Evolutionary conservation across 139 green algal genomes (phyloP), one percentile per base, ranked within the genome.

Genomic region (Volvox africanus): DNA sequence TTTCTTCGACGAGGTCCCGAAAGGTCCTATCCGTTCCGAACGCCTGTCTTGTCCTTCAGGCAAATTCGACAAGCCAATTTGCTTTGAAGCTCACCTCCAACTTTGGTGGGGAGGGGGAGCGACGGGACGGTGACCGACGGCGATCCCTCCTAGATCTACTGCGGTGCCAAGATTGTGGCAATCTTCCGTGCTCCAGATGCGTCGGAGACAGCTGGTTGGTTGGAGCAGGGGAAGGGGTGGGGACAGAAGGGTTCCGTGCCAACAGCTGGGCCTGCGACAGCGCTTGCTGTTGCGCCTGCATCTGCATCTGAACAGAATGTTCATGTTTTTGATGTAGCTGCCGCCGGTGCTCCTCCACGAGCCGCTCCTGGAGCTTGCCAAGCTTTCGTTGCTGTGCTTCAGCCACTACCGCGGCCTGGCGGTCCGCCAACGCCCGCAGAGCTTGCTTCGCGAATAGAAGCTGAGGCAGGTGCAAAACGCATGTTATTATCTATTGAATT

Each of bases 381-480:
- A 82, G n/a, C 69, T 73, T 68, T 9, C 68, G 71, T 50, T 89
- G 85, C 68, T 89, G 26, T n/a, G 68, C 37, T 28, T 89, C 85
- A 6, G 85, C 85, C 20, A 44, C 69, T 6, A 37, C 85, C 5
- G 67, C 69, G 6, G 85, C 85, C 69, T 89, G 85, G 11, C 69
- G 69, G 24, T 89, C 85, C 37, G 44, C 36, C 37, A 89, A 44
- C 0, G 69, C 37, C 6, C 73, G 69, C 24, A 89, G 32, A 13
- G 85, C 85, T 13, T 89, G 85, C 69, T 82, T 89, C 0, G 85
- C 85, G 37, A 89, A 80, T 12, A 89, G 44, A 0, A 89, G 36
- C 85, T 89, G 85, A 26, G 26, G n/a, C 12, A 67, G 62, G 28
- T 2, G 50, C 12, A 28, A 0, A 1, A 82, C 30, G 44, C 18